phyloP scores from a whole-genome alignment of 495 filamentous ascomycete genomes.

The Ramalina intermedia region DNA sequence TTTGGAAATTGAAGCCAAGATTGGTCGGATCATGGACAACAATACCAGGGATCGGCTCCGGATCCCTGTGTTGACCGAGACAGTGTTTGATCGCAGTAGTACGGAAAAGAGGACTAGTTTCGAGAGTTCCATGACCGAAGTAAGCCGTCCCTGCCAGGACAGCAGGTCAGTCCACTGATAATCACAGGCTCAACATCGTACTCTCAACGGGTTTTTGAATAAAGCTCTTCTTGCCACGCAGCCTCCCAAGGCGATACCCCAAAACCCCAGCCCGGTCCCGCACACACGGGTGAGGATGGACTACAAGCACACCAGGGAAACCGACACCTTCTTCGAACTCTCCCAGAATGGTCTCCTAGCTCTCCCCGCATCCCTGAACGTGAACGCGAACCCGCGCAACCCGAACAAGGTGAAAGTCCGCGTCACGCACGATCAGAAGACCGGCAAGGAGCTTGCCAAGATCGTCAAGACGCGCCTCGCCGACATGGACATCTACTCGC shows the following conservation, averaged over 20 bases:
- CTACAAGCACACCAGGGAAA: slow-evolving; percentile 68
- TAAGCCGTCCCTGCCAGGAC: slow-evolving; percentile 26
- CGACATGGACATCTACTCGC: slow-evolving; percentile 67
- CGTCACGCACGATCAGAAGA: slow-evolving; percentile 62
- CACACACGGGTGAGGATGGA: slow-evolving; percentile 50
- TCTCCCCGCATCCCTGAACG: slow-evolving; percentile 37
- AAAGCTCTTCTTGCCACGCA: slow-evolving; percentile 40
- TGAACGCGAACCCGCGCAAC: slow-evolving; percentile 37
- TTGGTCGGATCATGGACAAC: slow-evolving; percentile 65
- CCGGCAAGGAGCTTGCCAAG: slow-evolving; percentile 55
- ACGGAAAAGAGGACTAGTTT: slow-evolving; percentile 42
- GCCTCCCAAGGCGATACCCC: slow-evolving; percentile 24
- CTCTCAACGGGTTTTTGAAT: slow-evolving; percentile 71
- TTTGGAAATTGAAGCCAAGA: slow-evolving; percentile 83
- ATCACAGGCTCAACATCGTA: slow-evolving; percentile 55
- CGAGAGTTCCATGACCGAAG: slow-evolving; percentile 73
- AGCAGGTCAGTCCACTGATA: slow-evolving; percentile 4
- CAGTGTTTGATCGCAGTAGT: slow-evolving; percentile 40
- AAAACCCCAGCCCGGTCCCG: slow-evolving; percentile 24
- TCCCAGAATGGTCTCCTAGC: slow-evolving; percentile 34
- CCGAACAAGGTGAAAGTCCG: slow-evolving; percentile 54
- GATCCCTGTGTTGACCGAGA: slow-evolving; percentile 51
- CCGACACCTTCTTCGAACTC: slow-evolving; percentile 70
- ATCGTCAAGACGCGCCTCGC: slow-evolving; percentile 83
- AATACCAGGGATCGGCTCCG: slow-evolving; percentile 49